Evolutionary conservation across 345 rosid species (phyloP), one percentile per base, ranked within the genome.

Genomic region (Rhodomyrtus tomentosa): DNA sequence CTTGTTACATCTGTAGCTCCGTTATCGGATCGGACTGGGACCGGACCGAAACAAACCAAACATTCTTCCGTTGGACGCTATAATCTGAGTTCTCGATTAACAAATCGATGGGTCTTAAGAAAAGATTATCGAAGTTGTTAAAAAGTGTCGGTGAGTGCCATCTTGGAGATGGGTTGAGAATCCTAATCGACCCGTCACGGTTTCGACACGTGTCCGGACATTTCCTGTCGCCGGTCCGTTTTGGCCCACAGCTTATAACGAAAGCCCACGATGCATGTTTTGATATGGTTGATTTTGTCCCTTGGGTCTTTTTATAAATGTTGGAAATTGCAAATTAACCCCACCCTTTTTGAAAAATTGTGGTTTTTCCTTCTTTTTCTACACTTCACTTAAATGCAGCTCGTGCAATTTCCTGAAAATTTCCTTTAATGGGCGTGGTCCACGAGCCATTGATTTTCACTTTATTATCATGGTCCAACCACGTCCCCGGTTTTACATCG

Each of bases 171-270:
- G 36, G 51, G 82, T 7, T 18, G 45, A 51, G 58, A 52, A 84
- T 59, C 55, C 54, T 84, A 29, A 12, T 56, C 80, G 76, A 91
- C 85, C 90, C 84, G 88, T 90, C 81, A 87, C 53, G 86, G 40
- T 51, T 29, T 85, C 3, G 21, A n/a, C 62, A 40, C 42, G 49
- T 49, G 79, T 85, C 82, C 84, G 42, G 42, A 32, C 42, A 2
- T 62, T 32, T 59, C 73, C 40, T 59, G 73, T 27, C 73, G 21
- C 21, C 10, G 21, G 73, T 59, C 73, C 73, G 73, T 0, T 0
- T 68, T 32, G 76, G 76, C 45, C 76, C 76, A 36, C 76, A 22
- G 25, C 76, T 68, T 11, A n/a, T 25, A 68, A 36, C 45, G 76
- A 36, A 36, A 68, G 76, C 76, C 76, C 76, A 62, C 4, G 42